These are phyloP conservation scores for Collariella sp. DNA, from an alignment of 495 filamentous ascomycete genomes.

Conservation along the genomic window DNA sequence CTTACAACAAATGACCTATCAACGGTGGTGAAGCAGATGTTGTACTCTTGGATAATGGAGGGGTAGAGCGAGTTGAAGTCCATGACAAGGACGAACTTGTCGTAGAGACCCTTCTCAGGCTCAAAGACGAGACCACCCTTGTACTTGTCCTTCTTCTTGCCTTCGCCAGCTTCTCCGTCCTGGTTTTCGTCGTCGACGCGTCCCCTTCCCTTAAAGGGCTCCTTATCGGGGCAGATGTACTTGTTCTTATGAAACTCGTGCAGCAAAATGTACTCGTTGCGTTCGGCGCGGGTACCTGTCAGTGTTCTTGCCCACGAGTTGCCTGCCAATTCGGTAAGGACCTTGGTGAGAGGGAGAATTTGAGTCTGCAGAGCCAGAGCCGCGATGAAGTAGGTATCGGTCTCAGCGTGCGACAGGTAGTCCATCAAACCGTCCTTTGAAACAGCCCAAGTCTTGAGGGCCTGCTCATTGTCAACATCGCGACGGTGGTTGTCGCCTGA, in stretches of 20 bases:
- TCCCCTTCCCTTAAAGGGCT: slow-evolving; percentile 57
- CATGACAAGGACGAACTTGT: slow-evolving; percentile 96
- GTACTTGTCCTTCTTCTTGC: slow-evolving; percentile 96
- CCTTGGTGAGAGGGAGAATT: slow-evolving; percentile 87
- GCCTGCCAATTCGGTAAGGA: slow-evolving; percentile 91
- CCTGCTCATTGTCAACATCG: slow-evolving; percentile 80
- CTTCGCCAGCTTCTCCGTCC: slow-evolving; percentile 55
- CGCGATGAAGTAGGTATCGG: slow-evolving; percentile 91
- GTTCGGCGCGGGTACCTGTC: slow-evolving; percentile 89
- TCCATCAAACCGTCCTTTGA: slow-evolving; percentile 83
- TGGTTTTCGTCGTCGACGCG: slow-evolving; percentile 55
- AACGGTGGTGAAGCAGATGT: slow-evolving; percentile 98
- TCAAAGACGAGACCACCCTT: slow-evolving; percentile 98
- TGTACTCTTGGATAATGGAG: slow-evolving; percentile 97
- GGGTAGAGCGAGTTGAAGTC: slow-evolving; percentile 99
- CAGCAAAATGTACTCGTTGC: slow-evolving; percentile 97
- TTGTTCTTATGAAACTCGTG: slow-evolving; percentile 95
- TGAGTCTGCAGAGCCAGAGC: slow-evolving; percentile 81
- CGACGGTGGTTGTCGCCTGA: slow-evolving; percentile 54
- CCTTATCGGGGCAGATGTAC: slow-evolving; percentile 94
- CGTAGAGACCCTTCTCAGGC: slow-evolving; percentile 92
- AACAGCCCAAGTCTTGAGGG: slow-evolving; percentile 79
- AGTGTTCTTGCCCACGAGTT: slow-evolving; percentile 97
- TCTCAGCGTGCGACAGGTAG: slow-evolving; percentile 83
- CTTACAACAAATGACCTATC: slow-evolving; percentile 59